Evolutionary conservation across 257 asterid genomes (phyloP), one percentile per base, ranked within the genome.

Genomic region (Nicotiana sylvestris): DNA sequence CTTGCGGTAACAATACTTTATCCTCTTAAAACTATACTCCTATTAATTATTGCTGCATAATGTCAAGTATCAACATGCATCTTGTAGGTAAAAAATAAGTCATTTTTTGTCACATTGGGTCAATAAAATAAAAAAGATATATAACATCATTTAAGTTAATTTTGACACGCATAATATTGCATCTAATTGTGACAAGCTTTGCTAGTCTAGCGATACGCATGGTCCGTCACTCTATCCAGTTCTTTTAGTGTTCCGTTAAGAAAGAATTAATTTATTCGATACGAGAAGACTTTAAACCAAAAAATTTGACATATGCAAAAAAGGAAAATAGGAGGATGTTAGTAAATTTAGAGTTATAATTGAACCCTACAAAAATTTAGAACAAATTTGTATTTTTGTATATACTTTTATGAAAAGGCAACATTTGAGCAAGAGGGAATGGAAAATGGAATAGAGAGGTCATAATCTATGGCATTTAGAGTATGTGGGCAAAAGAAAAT

Each of bases 1-100:
- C 76, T 96, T 66, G 68, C 81, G 93, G 99, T 95, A 66, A 81
- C 25, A 16, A 27, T 60, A 4, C 30, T 55, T 18, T n/a, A 2
- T 16, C 5, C 25, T 74, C 43, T 74, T 5, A 1, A 66, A 21
- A 27, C 51, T 66, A 66, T 6, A 27, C 76, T 21, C 25, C 33
- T 66, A 11, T 8, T 16, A 30, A 30, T 13, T 51, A 18, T 57
- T 57, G 3, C 25, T 6, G 18, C 35, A 62, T 27, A 64, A 53
- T 53, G 58, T 53, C 6, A 43, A 43, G 51, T 61, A 64, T 57
- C 62, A 57, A 43, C 51, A 9, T 55, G 18, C 39, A 35, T 56
- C 8, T 58, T n/a, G 65, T 18, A 18, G 21, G 25, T n/a, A 18
- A 58, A 2, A 58, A 58, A 15, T 55, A 58, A 17, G 11, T 58